Conservation (phyloP, 495 filamentous ascomycete genomes). For the Venustampulla echinocandica region DNA sequence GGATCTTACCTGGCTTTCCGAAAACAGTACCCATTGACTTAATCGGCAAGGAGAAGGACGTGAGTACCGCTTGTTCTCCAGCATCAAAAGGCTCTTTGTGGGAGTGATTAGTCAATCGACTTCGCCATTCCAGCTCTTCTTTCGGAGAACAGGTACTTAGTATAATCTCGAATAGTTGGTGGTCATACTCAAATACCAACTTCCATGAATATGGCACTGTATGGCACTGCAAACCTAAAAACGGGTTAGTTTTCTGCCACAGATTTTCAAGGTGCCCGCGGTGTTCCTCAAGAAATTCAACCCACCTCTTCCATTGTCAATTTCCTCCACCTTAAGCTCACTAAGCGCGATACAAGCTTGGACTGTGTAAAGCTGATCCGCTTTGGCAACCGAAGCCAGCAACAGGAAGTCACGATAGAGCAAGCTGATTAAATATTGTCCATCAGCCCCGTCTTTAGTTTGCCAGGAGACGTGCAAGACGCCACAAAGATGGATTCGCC, state of each 20-base stretch:
- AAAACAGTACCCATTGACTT: slow-evolving; percentile 65
- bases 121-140: slow-evolving; percentile 74
- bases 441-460: slow-evolving; percentile 51
- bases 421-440: slow-evolving; percentile 80
- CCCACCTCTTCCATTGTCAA: slow-evolving; percentile 77
- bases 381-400: slow-evolving; percentile 57
- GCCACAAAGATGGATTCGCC: slow-evolving; percentile 77
- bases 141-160: slow-evolving; percentile 77
- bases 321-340: slow-evolving; percentile 63
- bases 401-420: slow-evolving; percentile 76
- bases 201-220: slow-evolving; percentile 89
- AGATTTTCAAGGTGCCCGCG: neutral
- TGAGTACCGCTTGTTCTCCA: slow-evolving; percentile 40
- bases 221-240: slow-evolving; percentile 71
- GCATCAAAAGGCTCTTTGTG: slow-evolving; percentile 35
- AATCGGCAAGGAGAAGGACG: slow-evolving; percentile 57
- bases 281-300: neutral
- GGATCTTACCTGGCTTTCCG: slow-evolving; percentile 48
- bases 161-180: slow-evolving; percentile 74
- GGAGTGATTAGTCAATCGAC: slow-evolving; percentile 37
- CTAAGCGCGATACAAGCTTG: slow-evolving; percentile 65
- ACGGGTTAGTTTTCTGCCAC: slow-evolving; percentile 12
- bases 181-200: slow-evolving; percentile 69
- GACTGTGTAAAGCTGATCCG: slow-evolving; percentile 55
- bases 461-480: slow-evolving; percentile 81